Evolutionary conservation across 106 monocot species (phyloP).

Genomic region (Apostasia ramifera): DNA sequence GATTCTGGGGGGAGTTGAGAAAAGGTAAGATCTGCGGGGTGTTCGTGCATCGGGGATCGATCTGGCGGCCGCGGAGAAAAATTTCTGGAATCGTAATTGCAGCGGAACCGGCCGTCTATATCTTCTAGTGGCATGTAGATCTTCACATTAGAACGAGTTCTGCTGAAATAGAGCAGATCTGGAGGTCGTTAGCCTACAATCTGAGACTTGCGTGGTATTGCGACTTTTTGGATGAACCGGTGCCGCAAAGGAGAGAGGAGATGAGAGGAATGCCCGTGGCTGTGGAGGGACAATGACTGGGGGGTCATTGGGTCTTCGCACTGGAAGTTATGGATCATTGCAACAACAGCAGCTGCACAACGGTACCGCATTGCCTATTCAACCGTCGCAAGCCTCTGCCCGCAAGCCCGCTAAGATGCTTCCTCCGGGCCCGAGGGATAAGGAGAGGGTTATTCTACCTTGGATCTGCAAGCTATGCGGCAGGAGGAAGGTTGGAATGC

Average conservation of each 20-base stretch:
- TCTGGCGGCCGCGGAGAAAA: no score
- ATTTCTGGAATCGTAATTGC: no score
- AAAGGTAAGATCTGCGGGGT: no score
- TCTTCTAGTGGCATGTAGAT: no score
- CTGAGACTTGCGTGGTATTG: no score
- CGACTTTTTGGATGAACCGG: no score
- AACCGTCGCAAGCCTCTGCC: background rate
- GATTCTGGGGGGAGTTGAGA: no score
- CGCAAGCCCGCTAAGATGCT: conserved; percentile 24
- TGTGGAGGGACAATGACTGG: conserved; percentile 22
- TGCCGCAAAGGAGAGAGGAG: background rate
- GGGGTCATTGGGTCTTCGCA: conserved; percentile 27
- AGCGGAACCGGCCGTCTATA: no score
- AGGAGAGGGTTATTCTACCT: conserved; percentile 13
- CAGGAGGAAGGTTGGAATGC: conserved; percentile 35
- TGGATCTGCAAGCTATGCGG: conserved; percentile 30
- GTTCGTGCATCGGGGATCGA: no score
- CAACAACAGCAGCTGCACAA: conserved; percentile 9
- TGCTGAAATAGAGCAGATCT: no score
- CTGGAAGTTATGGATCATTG: conserved; percentile 37
- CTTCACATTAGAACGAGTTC: no score
- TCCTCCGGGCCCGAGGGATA: conserved; percentile 14
- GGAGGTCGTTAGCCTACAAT: no score
- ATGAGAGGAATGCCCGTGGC: conserved; percentile 17
- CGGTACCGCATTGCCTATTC: conserved; percentile 12